A percentile compares a stretch with the other conserved stretches of the same genome.
phyloP scores from a whole-genome alignment of 768 basidiomycete species.

The Panaeolus cyanescens region DNA sequence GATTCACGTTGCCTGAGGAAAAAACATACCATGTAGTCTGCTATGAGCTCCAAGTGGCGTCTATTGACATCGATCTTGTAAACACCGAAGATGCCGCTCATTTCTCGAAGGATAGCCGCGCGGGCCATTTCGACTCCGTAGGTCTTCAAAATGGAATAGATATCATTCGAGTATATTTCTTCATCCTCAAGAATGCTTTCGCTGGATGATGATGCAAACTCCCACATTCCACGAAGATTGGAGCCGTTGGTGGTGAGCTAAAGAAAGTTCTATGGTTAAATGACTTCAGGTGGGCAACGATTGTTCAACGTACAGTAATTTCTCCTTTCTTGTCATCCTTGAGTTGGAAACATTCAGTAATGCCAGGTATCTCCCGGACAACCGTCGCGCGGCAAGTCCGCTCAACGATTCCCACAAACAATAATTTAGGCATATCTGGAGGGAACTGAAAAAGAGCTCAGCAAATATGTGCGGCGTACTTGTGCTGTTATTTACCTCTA shows the following conservation, averaged over 20 bases:
- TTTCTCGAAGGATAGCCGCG: constrained; percentile 86
- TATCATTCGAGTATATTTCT: constrained; percentile 91
- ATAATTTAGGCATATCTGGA: constrained; percentile 86
- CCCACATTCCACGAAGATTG: constrained; percentile 90
- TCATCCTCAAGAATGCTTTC: constrained; percentile 73
- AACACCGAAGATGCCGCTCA: constrained; percentile 88
- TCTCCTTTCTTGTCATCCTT: constrained; percentile 61
- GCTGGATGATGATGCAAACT: constrained; percentile 53
- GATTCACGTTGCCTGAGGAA: neutral
- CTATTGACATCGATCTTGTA: constrained; percentile 96
- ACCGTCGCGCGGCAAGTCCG: constrained; percentile 81
- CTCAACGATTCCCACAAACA: constrained; percentile 93
- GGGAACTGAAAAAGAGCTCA: constrained; percentile 61
- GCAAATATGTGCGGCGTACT: constrained; percentile 4
- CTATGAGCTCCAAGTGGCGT: constrained; percentile 94
- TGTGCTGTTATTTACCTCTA: constrained; percentile 61
- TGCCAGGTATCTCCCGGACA: constrained; percentile 87
- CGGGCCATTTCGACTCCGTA: constrained; percentile 99
- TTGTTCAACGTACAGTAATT: constrained; percentile 43
- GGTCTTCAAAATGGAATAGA: constrained; percentile 85
- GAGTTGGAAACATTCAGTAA: constrained; percentile 82
- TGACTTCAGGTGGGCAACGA: neutral
- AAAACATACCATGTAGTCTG: constrained; percentile 93
- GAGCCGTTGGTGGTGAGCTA: constrained; percentile 91
- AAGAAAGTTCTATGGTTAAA: constrained; percentile 1